Base-by-base conservation (phyloP, 202 grass and related monocot genomes). In the Bolboschoenoplectus hybrid region DNA sequence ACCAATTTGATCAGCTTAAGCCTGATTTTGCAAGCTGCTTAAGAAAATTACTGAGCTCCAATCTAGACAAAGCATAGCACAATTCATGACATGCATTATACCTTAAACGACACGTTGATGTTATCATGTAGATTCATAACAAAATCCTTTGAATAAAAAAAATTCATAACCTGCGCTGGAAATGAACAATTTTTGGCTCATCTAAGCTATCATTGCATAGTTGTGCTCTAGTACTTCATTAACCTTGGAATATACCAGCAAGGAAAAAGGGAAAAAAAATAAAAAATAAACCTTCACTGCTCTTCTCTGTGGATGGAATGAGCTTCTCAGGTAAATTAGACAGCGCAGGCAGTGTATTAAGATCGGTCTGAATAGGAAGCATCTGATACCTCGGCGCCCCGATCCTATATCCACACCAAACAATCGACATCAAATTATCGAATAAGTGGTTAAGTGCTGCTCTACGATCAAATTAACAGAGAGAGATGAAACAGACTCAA, bases 341-440 rank as follows among this genome's bases (percentile, higher is more conserved):
- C 50, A 95, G 87, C 47, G 91, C 40, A 16, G 96, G 96, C 2
- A 98, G 93, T 7, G 84, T 91, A 69, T 98, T 98, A 49, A 98
- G 96, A 86, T 98, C 93, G 81, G 96, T 98, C 84, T 98, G 93
- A 72, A 92, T 78, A 14, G 96, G 96, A 40, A 98, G 86, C 93
- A 95, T 98, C 90, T 98, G 96, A 80, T 98, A 98, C 85, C 91
- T 92, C 50, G 96, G 96, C 82, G 91, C 96, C 66, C 88, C 96
- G 66, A 79, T 94, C 81, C 96, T 98, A 84, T 83, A 94, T 52
- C 41, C 70, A 82, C 80, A 81, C 41, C 82, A 40, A 44, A 82
- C 84, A 77, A 14, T 9, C 84, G 43, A 61, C 39, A 82, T 49
- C 14, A 84, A 43, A 84, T 52, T 38, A 38, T 4, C 36, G 9